Percentiles rank a stretch among this genome's conserved stretches.
These are phyloP conservation scores for Pleurotus platypus DNA, from an alignment of 768 basidiomycete genomes.

Conservation along the genomic window DNA sequence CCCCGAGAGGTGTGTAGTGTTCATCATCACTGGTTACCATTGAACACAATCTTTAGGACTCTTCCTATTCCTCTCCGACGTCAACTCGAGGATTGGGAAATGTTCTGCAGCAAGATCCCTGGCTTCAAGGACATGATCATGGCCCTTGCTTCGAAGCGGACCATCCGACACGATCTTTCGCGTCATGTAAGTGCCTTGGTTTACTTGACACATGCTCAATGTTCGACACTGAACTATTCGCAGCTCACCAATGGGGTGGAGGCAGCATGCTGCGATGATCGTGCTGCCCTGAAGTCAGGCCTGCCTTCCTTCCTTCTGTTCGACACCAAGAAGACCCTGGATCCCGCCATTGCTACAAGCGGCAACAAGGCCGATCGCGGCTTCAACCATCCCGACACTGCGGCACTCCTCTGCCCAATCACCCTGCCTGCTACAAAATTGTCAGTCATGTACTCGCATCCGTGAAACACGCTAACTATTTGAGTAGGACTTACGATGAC, in stretches of 20 bases:
- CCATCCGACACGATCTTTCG: background rate
- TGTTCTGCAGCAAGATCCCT: background rate
- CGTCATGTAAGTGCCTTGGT: background rate
- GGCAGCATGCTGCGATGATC: background rate
- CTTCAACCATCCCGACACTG: slow-evolving; percentile 10
- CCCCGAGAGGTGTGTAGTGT: background rate
- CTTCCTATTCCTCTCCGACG: background rate
- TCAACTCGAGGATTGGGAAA: background rate
- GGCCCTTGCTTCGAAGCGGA: background rate
- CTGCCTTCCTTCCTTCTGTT: background rate
- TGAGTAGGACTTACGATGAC: slow-evolving; percentile 5
- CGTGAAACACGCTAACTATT: background rate
- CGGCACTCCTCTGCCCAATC: slow-evolving; percentile 10
- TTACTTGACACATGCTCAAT: background rate
- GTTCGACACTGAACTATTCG: background rate
- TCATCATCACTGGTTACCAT: background rate
- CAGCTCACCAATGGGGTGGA: background rate
- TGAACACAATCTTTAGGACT: background rate
- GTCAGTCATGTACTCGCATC: background rate
- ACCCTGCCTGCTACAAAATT: background rate
- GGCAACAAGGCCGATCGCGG: slow-evolving; percentile 10
- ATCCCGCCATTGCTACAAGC: background rate
- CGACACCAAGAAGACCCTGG: background rate
- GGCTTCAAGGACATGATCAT: background rate
- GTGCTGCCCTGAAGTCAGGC: background rate